phyloP scores from a whole-genome alignment of 148 eudicot species.

The Amaranthus hypochondriacus region DNA sequence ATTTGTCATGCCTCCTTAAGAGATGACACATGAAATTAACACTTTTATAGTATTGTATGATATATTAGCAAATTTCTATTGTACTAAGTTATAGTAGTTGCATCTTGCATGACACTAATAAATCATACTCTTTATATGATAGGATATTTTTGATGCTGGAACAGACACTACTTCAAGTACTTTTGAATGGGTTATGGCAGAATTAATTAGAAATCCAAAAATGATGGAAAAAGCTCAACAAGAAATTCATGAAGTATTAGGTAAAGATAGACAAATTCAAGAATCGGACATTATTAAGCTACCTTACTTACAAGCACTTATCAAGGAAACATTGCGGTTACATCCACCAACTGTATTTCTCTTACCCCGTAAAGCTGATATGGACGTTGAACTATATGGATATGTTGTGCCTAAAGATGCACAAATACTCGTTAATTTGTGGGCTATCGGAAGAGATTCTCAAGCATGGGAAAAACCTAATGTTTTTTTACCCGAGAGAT shows the following conservation, averaged over 20 bases:
- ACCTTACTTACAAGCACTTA: constrained; percentile 54
- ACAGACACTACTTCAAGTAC: constrained; percentile 25
- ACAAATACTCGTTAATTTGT: constrained; percentile 52
- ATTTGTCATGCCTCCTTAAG: no score
- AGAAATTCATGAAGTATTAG: constrained; percentile 20
- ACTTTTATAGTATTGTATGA: no score
- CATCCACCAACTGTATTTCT: constrained; percentile 62
- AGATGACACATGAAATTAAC: no score
- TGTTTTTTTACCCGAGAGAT: constrained; percentile 49
- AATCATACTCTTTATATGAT: neutral
- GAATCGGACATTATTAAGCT: constrained; percentile 31
- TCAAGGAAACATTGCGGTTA: constrained; percentile 50
- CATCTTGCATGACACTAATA: neutral
- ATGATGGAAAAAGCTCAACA: constrained; percentile 15
- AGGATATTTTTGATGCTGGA: constrained; percentile 27
- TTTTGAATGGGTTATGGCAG: constrained; percentile 21
- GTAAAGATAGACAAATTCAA: constrained; percentile 23
- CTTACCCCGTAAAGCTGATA: constrained; percentile 54
- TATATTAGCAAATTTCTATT: no score
- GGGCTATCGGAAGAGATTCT: constrained; percentile 64
- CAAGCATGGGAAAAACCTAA: constrained; percentile 40
- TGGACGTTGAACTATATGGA: constrained; percentile 34
- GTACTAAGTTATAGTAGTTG: neutral
- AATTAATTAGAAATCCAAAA: constrained; percentile 3
- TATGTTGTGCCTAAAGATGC: constrained; percentile 48